Percentiles rank a stretch among this genome's conserved stretches.
Evolutionary conservation across 2,329 filamentous ascomycete genomes (phyloP).

Genomic region (Aspergillus clavatus): DNA sequence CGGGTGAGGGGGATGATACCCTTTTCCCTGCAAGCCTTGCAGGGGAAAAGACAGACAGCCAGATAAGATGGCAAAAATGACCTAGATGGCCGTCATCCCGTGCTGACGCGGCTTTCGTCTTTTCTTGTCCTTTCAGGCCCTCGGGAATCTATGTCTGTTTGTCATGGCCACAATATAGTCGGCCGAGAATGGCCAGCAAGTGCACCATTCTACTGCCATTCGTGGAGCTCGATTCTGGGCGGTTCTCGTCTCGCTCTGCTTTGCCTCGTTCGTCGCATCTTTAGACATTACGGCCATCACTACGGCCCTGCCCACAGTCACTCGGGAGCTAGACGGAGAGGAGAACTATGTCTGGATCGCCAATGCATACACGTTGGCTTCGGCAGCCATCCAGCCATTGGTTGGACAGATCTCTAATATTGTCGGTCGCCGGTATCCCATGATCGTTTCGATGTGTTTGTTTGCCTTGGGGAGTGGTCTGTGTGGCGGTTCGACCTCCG

Average conservation of each 20-base stretch:
- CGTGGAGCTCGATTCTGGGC: slow-evolving; percentile 1
- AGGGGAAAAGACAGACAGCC: neutral
- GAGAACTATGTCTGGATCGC: slow-evolving; percentile 2
- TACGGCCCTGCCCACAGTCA: slow-evolving; percentile 3
- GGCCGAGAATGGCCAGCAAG: neutral
- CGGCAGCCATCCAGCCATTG: slow-evolving; percentile 41
- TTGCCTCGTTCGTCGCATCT: slow-evolving; percentile 1
- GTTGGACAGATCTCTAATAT: slow-evolving; percentile 49
- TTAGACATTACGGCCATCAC: slow-evolving; percentile 1
- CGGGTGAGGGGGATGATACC: too few relatives aligned
- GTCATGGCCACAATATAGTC: neutral
- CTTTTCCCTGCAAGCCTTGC: neutral
- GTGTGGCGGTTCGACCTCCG: slow-evolving; percentile 43
- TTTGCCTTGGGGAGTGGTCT: slow-evolving; percentile 52
- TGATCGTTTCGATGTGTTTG: slow-evolving; percentile 37
- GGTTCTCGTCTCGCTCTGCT: slow-evolving; percentile 1
- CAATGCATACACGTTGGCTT: slow-evolving; percentile 1
- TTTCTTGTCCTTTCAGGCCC: neutral
- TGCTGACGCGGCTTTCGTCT: neutral
- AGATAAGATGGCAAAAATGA: neutral
- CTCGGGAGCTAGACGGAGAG: neutral
- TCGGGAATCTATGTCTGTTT: neutral
- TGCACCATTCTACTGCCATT: neutral
- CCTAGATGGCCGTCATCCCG: neutral
- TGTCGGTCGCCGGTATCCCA: slow-evolving; percentile 45